phyloP scores from a whole-genome alignment of 805 yeast genomes.

The Hagleromyces aurorensis region DNA sequence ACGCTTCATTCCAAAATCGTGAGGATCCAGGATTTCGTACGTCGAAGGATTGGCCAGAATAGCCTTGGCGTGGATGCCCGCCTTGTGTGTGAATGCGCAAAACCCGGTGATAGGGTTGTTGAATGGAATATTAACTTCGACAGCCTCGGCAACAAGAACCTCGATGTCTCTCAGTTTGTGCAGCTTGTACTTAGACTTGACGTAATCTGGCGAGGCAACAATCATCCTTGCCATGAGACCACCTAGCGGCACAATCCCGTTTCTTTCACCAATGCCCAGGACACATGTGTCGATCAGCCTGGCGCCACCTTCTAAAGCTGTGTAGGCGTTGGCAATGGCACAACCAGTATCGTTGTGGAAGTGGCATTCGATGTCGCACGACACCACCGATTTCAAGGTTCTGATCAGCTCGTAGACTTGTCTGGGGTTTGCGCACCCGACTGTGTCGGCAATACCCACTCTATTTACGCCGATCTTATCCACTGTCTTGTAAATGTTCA shows the following conservation, averaged over 20 bases:
- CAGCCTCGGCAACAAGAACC: constrained; percentile 93
- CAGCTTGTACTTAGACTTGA: constrained; percentile 84
- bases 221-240: constrained; percentile 99
- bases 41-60: constrained; percentile 97
- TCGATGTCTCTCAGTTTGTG: constrained; percentile 95
- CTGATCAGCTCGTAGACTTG: constrained; percentile 95
- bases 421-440: constrained; percentile 98
- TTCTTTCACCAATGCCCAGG: constrained; percentile 97
- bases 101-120: constrained; percentile 98
- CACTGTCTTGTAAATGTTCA: constrained; percentile 93
- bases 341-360: constrained; percentile 99
- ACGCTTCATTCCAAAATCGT: constrained; percentile 91
- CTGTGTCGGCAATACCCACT: constrained; percentile 98
- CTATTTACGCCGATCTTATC: constrained; percentile 97
- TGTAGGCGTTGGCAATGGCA: constrained; percentile 97
- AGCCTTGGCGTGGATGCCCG: constrained; percentile 99
- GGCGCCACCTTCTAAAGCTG: constrained; percentile 98
- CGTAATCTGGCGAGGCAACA: constrained; percentile 96
- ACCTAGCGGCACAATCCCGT: constrained; percentile 96
- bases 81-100: constrained; percentile 99
- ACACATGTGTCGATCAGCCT: constrained; percentile 90
- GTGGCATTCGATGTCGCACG: constrained; percentile 96
- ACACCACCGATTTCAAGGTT: constrained; percentile 86
- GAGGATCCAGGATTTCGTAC: constrained; percentile 92
- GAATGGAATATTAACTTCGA: constrained; percentile 93